Base-by-base conservation (phyloP, 805 yeast genomes). In the Saturnispora mendoncae region DNA sequence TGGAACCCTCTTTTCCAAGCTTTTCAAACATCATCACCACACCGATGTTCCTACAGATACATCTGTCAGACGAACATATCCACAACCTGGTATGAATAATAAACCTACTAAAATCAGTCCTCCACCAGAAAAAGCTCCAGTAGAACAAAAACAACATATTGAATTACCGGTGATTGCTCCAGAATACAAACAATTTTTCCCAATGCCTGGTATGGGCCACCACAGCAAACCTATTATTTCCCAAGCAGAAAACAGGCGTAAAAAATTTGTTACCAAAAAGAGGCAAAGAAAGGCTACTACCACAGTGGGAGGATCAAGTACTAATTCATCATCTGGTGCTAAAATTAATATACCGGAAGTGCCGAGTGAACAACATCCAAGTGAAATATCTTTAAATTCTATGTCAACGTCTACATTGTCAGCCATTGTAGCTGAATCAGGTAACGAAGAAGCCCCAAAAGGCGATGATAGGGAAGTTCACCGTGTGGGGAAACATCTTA, bases 151-250 rank as follows among this genome's bases (percentile, higher is more conserved):
- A 14, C 27, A 20, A 26, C 30, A 39, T 3, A 38, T 36, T 14
- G 27, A 23, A 8, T 19, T 9, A n/a, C 17, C 14, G 9, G 30
- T 6, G 15, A 26, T 29, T 20, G 20, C 35, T 10, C 43, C 54
- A 3, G 57, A 54, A 26, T 53, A 50, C 26, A 48, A 48, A 36
- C 49, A 55, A 6, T 49, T 53, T 6, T 54, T 55, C 38, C 58
- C 58, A 18, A 53, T 55, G 39, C 58, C 58, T 13, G 46, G 51
- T 45, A 41, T 47, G 45, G 48, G 48, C 15, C 50, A 47, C 36
- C 42, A 44, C 8, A 39, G 48, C 17, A 33, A 51, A 10, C 44
- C 45, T 9, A 37, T 42, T n/a, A n/a, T 42, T 10, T 27, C 36
- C 6, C 43, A 37, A 40, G 18, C 43, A n/a, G 46, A 47, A 13